Conservation (phyloP, 2,329 filamentous ascomycete genomes). For the Penicillium capsulatum region DNA sequence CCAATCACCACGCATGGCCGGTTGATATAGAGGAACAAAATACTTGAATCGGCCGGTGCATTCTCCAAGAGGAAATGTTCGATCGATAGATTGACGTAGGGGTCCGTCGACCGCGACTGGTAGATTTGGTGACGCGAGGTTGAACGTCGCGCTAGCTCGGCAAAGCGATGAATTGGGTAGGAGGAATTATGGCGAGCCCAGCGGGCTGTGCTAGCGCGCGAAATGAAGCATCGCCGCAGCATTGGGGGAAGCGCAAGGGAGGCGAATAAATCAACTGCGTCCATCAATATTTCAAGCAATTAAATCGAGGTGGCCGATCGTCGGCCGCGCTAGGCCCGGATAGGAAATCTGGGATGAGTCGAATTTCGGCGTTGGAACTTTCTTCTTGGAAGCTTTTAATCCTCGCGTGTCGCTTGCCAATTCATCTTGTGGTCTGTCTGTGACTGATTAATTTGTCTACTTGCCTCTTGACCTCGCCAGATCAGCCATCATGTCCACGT, state of each 20-base stretch:
- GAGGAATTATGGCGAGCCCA: conserved; percentile 30
- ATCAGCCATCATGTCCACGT: conserved; percentile 69
- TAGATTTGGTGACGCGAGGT: conserved; percentile 60
- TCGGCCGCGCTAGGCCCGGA: conserved; percentile 27
- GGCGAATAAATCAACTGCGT: conserved; percentile 9
- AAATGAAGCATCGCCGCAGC: conserved; percentile 14
- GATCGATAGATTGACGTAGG: conserved; percentile 86
- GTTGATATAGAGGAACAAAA: conserved; percentile 88
- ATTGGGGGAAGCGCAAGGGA: neutral
- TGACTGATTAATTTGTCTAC: too few relatives aligned
- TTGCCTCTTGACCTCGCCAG: conserved; percentile 4
- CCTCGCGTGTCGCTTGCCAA: too few relatives aligned
- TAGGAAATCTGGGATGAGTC: conserved; percentile 24
- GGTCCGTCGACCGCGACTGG: conserved; percentile 64
- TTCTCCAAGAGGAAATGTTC: conserved; percentile 84
- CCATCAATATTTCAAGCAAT: neutral
- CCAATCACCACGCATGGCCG: conserved; percentile 83
- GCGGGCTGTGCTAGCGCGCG: conserved; percentile 9
- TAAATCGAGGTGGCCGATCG: conserved; percentile 17
- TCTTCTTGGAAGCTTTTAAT: conserved; percentile 4
- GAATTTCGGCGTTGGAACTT: conserved; percentile 13
- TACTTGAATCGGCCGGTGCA: conserved; percentile 64
- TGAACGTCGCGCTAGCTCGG: conserved; percentile 32
- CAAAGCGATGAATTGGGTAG: conserved; percentile 28
- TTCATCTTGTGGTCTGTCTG: too few relatives aligned